Conservation (phyloP, 306 rosid species). For the Vigna angularis region DNA sequence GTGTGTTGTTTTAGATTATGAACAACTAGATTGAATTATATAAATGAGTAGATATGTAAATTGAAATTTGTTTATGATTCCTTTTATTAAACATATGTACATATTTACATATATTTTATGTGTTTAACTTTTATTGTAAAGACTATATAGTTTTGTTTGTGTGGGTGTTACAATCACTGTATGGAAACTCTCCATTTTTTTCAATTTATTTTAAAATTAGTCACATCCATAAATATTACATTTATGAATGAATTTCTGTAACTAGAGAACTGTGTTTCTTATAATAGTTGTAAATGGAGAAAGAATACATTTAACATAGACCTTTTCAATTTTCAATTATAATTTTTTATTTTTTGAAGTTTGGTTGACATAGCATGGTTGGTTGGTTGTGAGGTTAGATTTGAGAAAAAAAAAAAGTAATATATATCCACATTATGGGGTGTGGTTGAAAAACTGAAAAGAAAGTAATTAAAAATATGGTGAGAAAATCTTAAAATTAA, state of each 20-base stretch:
- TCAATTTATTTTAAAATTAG: too few relatives aligned
- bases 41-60: too few relatives aligned
- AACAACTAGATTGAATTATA: too few relatives aligned
- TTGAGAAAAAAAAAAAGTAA: constrained; percentile 1
- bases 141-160: too few relatives aligned
- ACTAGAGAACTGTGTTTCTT: neutral
- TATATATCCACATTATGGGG: neutral
- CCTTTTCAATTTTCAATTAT: neutral
- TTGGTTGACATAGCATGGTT: neutral
- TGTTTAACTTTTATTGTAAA: too few relatives aligned
- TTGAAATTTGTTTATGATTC: too few relatives aligned
- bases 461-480: neutral
- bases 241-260: neutral
- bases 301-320: neutral
- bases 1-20: too few relatives aligned
- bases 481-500: constrained; percentile 18
- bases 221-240: neutral
- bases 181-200: too few relatives aligned
- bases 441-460: constrained; percentile 4
- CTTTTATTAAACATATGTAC: too few relatives aligned
- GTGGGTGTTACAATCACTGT: too few relatives aligned
- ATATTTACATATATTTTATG: too few relatives aligned
- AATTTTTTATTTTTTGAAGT: neutral
- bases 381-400: neutral
- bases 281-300: neutral